Percentiles rank a stretch among this genome's conserved stretches.
Conservation (phyloP, 306 rosid genomes). For the Fragaria iinumae region DNA sequence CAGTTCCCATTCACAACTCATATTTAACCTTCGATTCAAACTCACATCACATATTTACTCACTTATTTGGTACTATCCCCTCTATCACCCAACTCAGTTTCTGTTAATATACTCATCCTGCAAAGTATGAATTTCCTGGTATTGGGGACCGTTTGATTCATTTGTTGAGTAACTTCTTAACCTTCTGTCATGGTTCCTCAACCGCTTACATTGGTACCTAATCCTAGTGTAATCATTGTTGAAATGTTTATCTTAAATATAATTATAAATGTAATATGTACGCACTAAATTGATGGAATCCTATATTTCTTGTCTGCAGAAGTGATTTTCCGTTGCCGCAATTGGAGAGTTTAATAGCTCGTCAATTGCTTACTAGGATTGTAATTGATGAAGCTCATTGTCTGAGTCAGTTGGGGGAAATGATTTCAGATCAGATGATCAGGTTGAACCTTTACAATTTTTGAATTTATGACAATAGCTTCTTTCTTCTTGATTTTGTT, state of each 20-base stretch:
- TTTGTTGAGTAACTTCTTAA: neutral
- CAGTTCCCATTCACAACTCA: neutral
- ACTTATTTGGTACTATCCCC: neutral
- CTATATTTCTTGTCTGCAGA: constrained; percentile 43
- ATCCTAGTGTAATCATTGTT: neutral
- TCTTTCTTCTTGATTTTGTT: neutral
- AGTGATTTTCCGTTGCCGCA: constrained; percentile 83
- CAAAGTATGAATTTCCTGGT: neutral
- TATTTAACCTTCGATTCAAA: neutral
- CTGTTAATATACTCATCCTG: neutral
- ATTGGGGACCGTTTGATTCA: neutral
- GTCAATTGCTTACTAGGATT: constrained; percentile 88
- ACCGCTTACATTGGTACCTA: neutral
- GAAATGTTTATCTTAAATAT: neutral
- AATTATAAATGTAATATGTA: too few relatives aligned
- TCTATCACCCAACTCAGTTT: neutral
- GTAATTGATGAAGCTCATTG: constrained; percentile 98
- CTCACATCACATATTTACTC: neutral
- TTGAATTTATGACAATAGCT: constrained; percentile 7
- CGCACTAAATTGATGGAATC: constrained; percentile 16
- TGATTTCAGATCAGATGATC: constrained; percentile 98
- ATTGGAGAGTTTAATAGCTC: constrained; percentile 71
- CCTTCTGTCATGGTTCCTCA: neutral
- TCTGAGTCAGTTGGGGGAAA: constrained; percentile 98
- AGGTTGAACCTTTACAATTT: constrained; percentile 49